These are phyloP conservation scores for Phalaenopsis equestris DNA, from an alignment of 106 monocot genomes.

Conservation along the genomic window DNA sequence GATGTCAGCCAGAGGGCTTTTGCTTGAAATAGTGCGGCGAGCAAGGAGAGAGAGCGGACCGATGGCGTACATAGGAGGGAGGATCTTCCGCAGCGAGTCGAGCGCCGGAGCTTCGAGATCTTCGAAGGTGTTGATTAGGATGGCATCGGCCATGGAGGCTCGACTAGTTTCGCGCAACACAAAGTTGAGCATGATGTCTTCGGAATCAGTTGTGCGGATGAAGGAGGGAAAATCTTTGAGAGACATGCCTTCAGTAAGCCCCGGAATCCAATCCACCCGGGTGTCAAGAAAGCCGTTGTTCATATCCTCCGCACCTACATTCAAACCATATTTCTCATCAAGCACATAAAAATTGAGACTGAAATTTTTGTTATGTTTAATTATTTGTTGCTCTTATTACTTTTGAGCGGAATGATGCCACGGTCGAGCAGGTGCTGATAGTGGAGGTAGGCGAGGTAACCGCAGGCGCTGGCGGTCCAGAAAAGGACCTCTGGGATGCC, in stretches of 20 bases:
- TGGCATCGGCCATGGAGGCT: constrained; percentile 1
- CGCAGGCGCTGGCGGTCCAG: constrained; percentile 11
- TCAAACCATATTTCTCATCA: not conserved
- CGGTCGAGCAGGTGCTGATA: not conserved
- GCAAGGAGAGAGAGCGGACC: constrained; percentile 15
- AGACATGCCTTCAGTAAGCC: constrained; percentile 8
- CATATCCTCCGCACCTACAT: constrained; percentile 5
- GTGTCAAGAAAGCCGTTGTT: constrained; percentile 13
- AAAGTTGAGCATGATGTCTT: constrained; percentile 36
- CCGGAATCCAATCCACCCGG: constrained; percentile 8
- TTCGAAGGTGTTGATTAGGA: constrained; percentile 23
- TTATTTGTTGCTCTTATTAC: not conserved
- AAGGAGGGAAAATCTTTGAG: constrained; percentile 54
- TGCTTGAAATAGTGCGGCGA: not conserved
- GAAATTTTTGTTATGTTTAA: too few species aligned
- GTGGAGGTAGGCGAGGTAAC: not conserved
- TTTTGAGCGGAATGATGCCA: constrained; percentile 3
- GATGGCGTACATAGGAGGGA: constrained; percentile 23
- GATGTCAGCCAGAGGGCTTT: constrained; percentile 7
- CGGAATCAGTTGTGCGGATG: constrained; percentile 37
- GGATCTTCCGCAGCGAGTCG: constrained; percentile 5
- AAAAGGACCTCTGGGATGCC: not conserved
- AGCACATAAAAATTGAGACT: not conserved
- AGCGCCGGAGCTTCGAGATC: constrained; percentile 12
- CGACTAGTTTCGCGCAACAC: constrained; percentile 7